phyloP scores from a whole-genome alignment of 169 alveolate genomes.

The Plasmodium blacklocki region DNA sequence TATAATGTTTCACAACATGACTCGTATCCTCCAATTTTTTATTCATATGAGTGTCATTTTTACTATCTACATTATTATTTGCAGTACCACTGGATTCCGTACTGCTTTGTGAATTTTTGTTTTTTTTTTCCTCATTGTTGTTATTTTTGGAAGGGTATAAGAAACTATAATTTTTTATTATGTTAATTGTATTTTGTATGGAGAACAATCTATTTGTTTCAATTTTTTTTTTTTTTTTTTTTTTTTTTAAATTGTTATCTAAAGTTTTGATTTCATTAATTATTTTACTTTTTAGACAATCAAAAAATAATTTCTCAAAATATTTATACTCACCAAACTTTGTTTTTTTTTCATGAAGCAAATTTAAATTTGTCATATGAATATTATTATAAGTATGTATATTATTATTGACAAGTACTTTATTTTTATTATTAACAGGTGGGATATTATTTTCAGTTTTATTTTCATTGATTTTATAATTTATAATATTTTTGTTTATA shows the following conservation, averaged over 20 bases:
- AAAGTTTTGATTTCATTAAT: constrained; percentile 57
- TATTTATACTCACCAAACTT: constrained; percentile 23
- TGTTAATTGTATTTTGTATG: constrained; percentile 53
- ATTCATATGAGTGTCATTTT: neutral
- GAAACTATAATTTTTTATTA: constrained; percentile 35
- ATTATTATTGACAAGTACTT: neutral
- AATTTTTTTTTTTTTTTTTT: constrained; percentile 7
- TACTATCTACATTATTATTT: neutral
- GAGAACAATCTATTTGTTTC: constrained; percentile 14
- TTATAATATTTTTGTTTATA: neutral
- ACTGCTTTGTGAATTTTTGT: neutral
- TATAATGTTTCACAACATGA: neutral
- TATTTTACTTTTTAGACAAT: constrained; percentile 45
- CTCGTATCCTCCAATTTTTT: neutral
- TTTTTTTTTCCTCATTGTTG: neutral
- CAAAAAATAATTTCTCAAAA: constrained; percentile 53
- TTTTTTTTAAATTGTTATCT: constrained; percentile 55
- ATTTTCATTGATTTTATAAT: neutral
- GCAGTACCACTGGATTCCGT: neutral
- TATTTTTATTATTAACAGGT: neutral
- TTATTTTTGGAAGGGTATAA: constrained; percentile 25
- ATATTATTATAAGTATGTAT: neutral
- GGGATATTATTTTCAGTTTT: neutral
- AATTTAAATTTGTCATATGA: neutral
- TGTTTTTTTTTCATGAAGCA: neutral